phyloP scores from a whole-genome alignment of 2,329 filamentous ascomycete species.

The Fusarium sp. region DNA sequence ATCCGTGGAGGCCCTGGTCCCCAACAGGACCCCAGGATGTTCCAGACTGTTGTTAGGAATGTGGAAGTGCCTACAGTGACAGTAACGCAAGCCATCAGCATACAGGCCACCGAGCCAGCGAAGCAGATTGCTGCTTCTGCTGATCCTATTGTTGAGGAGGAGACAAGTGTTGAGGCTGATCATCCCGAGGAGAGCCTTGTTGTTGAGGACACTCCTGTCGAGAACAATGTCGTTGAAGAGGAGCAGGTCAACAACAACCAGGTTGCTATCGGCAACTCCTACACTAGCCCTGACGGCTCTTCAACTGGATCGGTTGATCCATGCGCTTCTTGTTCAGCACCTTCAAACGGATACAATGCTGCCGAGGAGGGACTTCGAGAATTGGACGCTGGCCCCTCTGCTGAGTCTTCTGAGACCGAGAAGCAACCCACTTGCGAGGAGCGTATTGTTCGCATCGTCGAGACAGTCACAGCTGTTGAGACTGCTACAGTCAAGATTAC shows the following conservation, averaged over 20 bases:
- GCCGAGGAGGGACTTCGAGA: background rate
- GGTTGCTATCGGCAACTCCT: background rate
- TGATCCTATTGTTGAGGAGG: constrained; percentile 13
- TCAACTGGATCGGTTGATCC: constrained; percentile 34
- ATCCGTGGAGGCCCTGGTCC: constrained; percentile 48
- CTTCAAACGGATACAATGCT: constrained; percentile 5
- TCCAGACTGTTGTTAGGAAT: constrained; percentile 49
- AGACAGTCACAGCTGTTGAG: constrained; percentile 53
- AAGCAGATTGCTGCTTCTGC: constrained; percentile 21
- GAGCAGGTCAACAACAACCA: constrained; percentile 4
- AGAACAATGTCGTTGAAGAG: background rate
- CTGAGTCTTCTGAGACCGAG: constrained; percentile 37
- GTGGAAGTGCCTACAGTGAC: constrained; percentile 44
- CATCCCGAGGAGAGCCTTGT: constrained; percentile 24
- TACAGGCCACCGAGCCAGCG: constrained; percentile 15
- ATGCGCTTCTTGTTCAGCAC: constrained; percentile 39
- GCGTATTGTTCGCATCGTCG: constrained; percentile 33
- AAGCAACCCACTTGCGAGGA: constrained; percentile 39
- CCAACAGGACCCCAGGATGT: constrained; percentile 41
- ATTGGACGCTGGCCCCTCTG: background rate
- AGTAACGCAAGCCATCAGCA: constrained; percentile 36
- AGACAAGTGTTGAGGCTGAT: constrained; percentile 46
- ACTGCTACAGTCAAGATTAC: constrained; percentile 49
- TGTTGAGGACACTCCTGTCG: constrained; percentile 2
- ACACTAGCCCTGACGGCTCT: background rate